Evolutionary conservation across 345 rosid genomes (phyloP).

Genomic region (Physaria fendleri): DNA sequence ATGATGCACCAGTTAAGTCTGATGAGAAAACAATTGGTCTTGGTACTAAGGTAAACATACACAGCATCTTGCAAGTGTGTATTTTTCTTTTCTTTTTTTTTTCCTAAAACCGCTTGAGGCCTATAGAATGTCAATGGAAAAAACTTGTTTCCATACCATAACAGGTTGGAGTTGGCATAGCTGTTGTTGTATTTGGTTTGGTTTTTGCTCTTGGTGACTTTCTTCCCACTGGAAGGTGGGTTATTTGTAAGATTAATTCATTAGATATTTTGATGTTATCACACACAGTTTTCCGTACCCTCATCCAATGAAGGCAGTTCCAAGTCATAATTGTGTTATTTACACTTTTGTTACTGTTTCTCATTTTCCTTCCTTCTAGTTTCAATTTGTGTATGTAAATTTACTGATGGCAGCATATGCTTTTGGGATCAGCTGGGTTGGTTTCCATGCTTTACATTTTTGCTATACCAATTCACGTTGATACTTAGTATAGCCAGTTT

Average conservation of each 20-base stretch:
- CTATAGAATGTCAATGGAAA: neutral
- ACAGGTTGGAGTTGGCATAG: slow-evolving; percentile 88
- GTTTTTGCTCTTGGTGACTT: slow-evolving; percentile 94
- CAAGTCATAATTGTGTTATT: neutral
- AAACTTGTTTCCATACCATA: slow-evolving; percentile 2
- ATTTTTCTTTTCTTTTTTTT: neutral
- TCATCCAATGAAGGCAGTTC: neutral
- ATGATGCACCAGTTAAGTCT: slow-evolving; percentile 64
- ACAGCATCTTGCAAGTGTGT: neutral
- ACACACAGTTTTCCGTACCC: neutral
- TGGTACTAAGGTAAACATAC: slow-evolving; percentile 62
- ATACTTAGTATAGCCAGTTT: too few relatives aligned
- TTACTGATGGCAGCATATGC: neutral
- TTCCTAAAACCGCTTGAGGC: too few relatives aligned
- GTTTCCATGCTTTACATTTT: too few relatives aligned
- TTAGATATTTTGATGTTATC: too few relatives aligned
- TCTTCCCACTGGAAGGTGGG: slow-evolving; percentile 83
- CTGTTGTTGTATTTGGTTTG: slow-evolving; percentile 86
- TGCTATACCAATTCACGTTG: too few relatives aligned
- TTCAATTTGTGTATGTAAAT: neutral
- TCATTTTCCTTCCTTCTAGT: neutral
- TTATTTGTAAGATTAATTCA: slow-evolving; percentile 7
- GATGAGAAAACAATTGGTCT: slow-evolving; percentile 68
- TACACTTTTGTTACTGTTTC: neutral
- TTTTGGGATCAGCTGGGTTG: neutral